Evolutionary conservation across 345 rosid genomes (phyloP), one percentile per base, ranked within the genome.

Genomic region (Erysimum cheiranthoides): DNA sequence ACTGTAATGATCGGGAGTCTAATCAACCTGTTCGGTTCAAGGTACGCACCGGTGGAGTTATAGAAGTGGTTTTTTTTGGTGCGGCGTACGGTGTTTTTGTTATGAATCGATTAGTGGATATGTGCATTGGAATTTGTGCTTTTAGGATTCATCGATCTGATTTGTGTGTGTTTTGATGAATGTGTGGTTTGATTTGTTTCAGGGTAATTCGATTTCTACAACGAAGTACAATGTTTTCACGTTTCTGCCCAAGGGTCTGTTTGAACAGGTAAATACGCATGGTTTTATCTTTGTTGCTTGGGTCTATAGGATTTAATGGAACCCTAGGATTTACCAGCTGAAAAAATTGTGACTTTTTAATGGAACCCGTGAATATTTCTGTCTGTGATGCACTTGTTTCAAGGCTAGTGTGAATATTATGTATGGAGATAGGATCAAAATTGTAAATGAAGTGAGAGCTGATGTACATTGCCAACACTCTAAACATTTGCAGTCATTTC

Each of bases 161-260:
- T 28, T 30, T 67, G 34, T 60, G n/a, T 50, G 49, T 30, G 9
- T 14, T 25, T 53, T 77, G 39, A 57, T 50, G 70, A 66, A 38
- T 50, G 45, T 71, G 28, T 9, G 14, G 10, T 21, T 58, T n/a
- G n/a, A 13, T 68, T 64, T 73, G 28, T 81, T 81, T 67, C 89
- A 93, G 97, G 97, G 96, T 40, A 93, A 93, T 84, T 86, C 97
- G 8, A 79, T 93, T 77, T 88, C 99, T 11, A 96, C 99, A 38
- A 96, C 99, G 17, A 96, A 96, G 90, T 93, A 96, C 86, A 96
- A 93, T 83, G 82, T 96, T 85, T 57, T 96, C 39, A 89, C 99
- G 3, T 96, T 96, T 86, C 73, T 96, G 12, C 99, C 99, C 1
- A 96, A 96, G 82, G 99, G 99, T 66, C 70, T 96, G 80, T 96